A percentile compares a stretch with the other conserved stretches of the same genome.
Evolutionary conservation across 129 eudicot species (phyloP).

Genomic region (Chrysanthemum makinoi): DNA sequence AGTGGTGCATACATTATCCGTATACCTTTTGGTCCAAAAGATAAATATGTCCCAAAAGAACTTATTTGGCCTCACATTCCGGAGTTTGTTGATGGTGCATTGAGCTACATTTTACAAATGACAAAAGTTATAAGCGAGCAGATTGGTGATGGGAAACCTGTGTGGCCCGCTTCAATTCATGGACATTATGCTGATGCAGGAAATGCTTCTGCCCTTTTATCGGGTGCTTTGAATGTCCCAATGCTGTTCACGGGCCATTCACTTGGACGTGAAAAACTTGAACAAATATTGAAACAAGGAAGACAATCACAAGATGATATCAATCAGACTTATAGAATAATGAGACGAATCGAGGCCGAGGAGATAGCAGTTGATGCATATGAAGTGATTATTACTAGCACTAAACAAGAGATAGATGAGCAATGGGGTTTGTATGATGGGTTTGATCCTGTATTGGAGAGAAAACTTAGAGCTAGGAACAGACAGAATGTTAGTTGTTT

Average conservation of each 20-base stretch:
- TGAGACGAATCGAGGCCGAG: conserved; percentile 89
- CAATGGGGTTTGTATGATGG: conserved; percentile 89
- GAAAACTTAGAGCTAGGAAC: conserved; percentile 72
- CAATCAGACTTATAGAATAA: conserved; percentile 62
- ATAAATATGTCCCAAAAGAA: conserved; percentile 77
- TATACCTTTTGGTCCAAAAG: conserved; percentile 86
- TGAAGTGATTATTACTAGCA: conserved; percentile 79
- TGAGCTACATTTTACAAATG: conserved; percentile 67
- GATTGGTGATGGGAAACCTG: conserved; percentile 62
- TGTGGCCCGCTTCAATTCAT: conserved; percentile 85
- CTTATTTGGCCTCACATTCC: conserved; percentile 81
- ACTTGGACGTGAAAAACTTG: conserved; percentile 85
- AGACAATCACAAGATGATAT: conserved; percentile 75
- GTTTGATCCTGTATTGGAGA: conserved; percentile 68
- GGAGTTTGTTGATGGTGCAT: conserved; percentile 87
- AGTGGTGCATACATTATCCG: conserved; percentile 82
- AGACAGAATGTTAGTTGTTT: conserved; percentile 65
- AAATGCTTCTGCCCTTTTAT: conserved; percentile 73
- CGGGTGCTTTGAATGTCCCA: conserved; percentile 90
- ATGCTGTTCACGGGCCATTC: conserved; percentile 93
- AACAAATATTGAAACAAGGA: conserved; percentile 79
- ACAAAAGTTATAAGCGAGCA: conserved; percentile 80
- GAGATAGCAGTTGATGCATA: conserved; percentile 78
- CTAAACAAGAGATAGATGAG: conserved; percentile 87
- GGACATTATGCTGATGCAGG: conserved; percentile 95